A percentile compares a stretch with the other conserved stretches of the same genome.
Conservation (phyloP, 2,329 filamentous ascomycete genomes). For the Thermothelomyces thermophilus region DNA sequence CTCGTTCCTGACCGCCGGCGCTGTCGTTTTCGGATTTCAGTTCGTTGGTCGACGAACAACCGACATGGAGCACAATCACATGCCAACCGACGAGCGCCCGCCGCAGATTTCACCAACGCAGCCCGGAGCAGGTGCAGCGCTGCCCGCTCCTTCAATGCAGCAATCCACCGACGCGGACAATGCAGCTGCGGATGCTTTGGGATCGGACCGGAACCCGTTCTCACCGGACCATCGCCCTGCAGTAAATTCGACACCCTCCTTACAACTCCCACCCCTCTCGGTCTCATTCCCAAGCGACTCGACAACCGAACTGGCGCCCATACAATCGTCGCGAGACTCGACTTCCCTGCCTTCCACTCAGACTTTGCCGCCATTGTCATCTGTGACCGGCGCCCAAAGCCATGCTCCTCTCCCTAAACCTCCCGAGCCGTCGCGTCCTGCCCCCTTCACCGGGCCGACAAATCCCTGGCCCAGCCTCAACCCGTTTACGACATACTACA, state of each 20-base stretch:
- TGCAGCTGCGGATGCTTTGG: background rate
- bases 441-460: constrained; percentile 20
- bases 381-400: constrained; percentile 31
- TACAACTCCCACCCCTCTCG: constrained; percentile 20
- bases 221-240: background rate
- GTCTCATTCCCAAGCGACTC: constrained; percentile 29
- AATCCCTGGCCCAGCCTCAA: constrained; percentile 45
- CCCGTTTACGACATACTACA: constrained; percentile 43
- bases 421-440: constrained; percentile 5
- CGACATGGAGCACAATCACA: constrained; percentile 41
- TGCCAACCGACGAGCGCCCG: constrained; percentile 31
- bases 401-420: constrained; percentile 20
- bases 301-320: constrained; percentile 38
- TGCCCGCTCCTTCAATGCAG: background rate
- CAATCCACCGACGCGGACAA: background rate
- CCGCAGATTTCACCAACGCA: constrained; percentile 14
- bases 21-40: constrained; percentile 11
- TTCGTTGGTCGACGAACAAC: background rate
- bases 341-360: constrained; percentile 24
- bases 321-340: constrained; percentile 30
- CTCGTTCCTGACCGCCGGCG: constrained; percentile 9
- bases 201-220: background rate
- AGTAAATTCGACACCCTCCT: background rate
- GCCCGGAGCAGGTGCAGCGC: constrained; percentile 3
- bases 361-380: constrained; percentile 38